A percentile compares a stretch with the other conserved stretches of the same genome.
Conservation (phyloP, 768 basidiomycete genomes). For the Hericium erinaceus region DNA sequence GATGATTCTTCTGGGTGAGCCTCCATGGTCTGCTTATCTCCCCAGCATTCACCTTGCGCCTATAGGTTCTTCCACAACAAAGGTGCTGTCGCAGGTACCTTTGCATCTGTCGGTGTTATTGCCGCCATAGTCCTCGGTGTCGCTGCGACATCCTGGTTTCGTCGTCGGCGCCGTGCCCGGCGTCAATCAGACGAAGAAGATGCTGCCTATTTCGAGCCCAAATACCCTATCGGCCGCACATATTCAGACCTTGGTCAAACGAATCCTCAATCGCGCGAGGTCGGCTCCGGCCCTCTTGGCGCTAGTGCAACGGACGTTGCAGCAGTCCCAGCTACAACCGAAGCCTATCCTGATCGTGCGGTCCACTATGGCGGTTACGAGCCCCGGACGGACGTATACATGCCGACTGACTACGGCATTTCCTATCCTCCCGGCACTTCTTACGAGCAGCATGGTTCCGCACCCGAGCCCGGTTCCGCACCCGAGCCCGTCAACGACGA, state of each 20-base stretch:
- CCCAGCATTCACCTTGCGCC: conserved; percentile 5
- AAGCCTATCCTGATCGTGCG: conserved; percentile 11
- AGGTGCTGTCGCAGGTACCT: conserved; percentile 14
- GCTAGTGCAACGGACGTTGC: not conserved
- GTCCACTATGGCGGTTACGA: conserved; percentile 5
- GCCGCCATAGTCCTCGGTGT: conserved; percentile 2
- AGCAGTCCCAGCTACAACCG: not conserved
- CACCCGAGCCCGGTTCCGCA: not conserved
- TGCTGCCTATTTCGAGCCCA: conserved; percentile 6
- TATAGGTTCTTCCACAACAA: conserved; percentile 11
- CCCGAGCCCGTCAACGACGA: not conserved
- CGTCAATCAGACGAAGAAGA: not conserved
- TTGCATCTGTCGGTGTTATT: conserved; percentile 16
- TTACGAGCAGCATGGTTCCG: not conserved
- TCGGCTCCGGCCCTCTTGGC: conserved; percentile 3
- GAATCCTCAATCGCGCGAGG: not conserved
- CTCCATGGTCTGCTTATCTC: not conserved
- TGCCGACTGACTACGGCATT: conserved; percentile 7
- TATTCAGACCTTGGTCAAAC: not conserved
- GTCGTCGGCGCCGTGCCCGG: not conserved
- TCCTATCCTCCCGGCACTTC: conserved; percentile 3
- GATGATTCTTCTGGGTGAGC: not conserved
- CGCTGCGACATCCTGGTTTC: not conserved
- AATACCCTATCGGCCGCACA: not conserved
- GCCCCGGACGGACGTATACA: not conserved